These are phyloP conservation scores for Entamoeba invadens DNA, from an alignment of 208 protist species.

Conservation along the genomic window DNA sequence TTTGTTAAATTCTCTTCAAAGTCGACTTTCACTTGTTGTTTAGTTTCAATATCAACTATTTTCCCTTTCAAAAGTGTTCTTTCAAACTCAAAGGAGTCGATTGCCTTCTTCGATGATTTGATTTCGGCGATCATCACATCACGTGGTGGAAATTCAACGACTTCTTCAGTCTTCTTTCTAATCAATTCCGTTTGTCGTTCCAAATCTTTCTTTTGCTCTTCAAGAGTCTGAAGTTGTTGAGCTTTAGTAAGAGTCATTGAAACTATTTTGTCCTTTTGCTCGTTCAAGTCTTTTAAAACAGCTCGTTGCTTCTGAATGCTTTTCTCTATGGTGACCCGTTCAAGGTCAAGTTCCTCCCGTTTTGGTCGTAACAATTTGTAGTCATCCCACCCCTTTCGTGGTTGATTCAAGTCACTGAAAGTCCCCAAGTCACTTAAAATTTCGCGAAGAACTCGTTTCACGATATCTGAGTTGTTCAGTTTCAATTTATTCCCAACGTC, in stretches of 20 bases:
- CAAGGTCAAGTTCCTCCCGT: background rate
- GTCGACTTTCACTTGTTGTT: background rate
- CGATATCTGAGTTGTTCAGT: background rate
- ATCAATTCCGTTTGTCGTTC: background rate
- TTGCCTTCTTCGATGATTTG: background rate
- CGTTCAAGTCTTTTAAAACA: background rate
- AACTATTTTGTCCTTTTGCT: background rate
- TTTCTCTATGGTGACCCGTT: background rate
- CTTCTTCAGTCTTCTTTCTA: background rate
- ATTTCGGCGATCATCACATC: background rate
- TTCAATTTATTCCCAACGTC: background rate
- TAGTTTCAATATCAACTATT: background rate
- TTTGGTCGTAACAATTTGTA: background rate
- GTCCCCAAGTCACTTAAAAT: background rate
- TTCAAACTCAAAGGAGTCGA: background rate
- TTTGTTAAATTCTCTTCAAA: background rate
- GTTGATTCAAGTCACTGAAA: background rate
- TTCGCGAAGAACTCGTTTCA: background rate
- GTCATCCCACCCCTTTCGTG: background rate
- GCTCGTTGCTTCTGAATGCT: background rate
- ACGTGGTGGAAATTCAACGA: background rate
- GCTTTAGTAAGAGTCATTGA: background rate
- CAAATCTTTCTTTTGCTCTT: background rate
- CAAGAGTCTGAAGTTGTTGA: background rate
- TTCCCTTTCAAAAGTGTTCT: background rate